Conservation (phyloP, 495 filamentous ascomycete species). For the Stereocaulon alpinum region DNA sequence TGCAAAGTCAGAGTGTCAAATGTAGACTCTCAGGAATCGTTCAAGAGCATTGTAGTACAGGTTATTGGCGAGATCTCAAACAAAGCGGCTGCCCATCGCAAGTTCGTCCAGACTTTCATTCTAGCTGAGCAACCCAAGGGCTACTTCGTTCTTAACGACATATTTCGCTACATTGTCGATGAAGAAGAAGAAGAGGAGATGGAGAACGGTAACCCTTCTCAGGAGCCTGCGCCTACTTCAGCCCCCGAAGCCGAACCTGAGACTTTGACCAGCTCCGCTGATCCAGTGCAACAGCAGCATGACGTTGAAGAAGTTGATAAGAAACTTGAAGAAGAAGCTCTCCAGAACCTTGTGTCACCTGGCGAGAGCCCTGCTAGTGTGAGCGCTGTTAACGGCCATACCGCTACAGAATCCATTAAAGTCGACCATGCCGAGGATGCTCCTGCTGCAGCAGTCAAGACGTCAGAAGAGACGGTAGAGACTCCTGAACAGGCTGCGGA, state of each 20-base stretch:
- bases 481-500: slow-evolving; percentile 25
- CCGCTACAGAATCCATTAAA: slow-evolving; percentile 5
- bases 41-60: slow-evolving; percentile 85
- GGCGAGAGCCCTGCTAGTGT: slow-evolving; percentile 37
- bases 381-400: slow-evolving; percentile 21
- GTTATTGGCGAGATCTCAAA: slow-evolving; percentile 98
- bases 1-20: slow-evolving; percentile 98
- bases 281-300: slow-evolving; percentile 26
- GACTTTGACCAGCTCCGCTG: slow-evolving; percentile 29
- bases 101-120: slow-evolving; percentile 97
- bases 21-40: slow-evolving; percentile 90
- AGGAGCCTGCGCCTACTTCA: slow-evolving; percentile 33
- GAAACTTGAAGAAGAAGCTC: slow-evolving; percentile 42
- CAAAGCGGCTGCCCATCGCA: slow-evolving; percentile 77
- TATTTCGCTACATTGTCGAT: slow-evolving; percentile 82
- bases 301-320: slow-evolving; percentile 45
- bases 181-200: slow-evolving; percentile 66
- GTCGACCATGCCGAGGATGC: slow-evolving; percentile 23
- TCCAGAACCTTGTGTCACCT: slow-evolving; percentile 30
- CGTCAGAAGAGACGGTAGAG: slow-evolving; percentile 1
- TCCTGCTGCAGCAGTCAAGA: slow-evolving; percentile 15
- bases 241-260: slow-evolving; percentile 28
- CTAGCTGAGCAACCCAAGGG: slow-evolving; percentile 92
- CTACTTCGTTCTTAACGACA: slow-evolving; percentile 97
- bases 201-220: slow-evolving; percentile 31